These are phyloP conservation scores for Chrysopogon serrulatus DNA, from an alignment of 176 grass and related monocot genomes.

Conservation along the genomic window DNA sequence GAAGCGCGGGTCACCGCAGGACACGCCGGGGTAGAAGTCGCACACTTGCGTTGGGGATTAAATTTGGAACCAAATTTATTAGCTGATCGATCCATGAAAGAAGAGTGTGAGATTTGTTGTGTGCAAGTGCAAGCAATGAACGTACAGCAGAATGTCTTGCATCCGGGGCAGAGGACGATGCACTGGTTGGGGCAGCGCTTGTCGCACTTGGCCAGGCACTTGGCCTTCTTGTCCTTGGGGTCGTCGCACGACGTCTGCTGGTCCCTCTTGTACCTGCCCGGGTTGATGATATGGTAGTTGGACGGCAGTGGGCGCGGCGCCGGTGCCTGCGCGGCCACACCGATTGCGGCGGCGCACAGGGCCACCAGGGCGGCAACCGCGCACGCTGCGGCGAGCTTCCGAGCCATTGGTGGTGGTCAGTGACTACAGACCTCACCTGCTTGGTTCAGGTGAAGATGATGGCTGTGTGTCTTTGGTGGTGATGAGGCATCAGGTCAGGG, in stretches of 20 bases:
- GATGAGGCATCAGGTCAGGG: not conserved
- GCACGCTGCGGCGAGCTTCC: not conserved
- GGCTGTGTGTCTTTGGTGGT: not conserved
- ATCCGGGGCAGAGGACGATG: slow-evolving; percentile 45
- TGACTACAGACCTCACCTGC: too few relatives aligned
- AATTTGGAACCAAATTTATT: not conserved
- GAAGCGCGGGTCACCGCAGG: slow-evolving; percentile 16
- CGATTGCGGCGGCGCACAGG: not conserved
- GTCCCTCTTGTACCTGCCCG: not conserved
- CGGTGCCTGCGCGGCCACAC: not conserved
- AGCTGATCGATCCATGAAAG: too few relatives aligned
- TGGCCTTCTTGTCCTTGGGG: accelerated
- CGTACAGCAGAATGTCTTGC: slow-evolving; percentile 48
- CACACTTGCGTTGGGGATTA: slow-evolving; percentile 1
- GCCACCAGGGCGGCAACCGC: not conserved
- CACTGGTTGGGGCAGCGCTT: slow-evolving; percentile 34
- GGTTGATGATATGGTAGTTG: not conserved
- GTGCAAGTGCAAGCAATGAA: not conserved
- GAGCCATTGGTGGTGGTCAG: not conserved
- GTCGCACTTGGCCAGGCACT: slow-evolving; percentile 23
- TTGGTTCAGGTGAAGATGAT: not conserved
- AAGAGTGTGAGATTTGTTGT: not conserved
- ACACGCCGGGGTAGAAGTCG: slow-evolving; percentile 25
- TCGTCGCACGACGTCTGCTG: not conserved
- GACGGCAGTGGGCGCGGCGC: not conserved